A percentile compares a stretch with the other conserved stretches of the same genome.
Conservation (phyloP, 1,284 basidiomycete genomes). For the Earliella scabrosa region DNA sequence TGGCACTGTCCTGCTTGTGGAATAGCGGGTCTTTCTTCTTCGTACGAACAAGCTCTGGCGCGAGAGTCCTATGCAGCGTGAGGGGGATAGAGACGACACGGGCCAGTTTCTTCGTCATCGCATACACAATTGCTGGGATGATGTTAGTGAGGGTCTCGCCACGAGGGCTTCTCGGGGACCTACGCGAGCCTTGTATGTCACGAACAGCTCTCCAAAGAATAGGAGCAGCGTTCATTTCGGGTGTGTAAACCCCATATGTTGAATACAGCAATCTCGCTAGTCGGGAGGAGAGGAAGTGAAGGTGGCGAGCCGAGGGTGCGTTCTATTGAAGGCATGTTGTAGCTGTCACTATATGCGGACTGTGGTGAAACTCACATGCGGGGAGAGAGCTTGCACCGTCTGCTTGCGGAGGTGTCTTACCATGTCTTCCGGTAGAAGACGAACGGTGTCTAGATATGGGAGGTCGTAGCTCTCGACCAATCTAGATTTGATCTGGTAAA, state of each 20-base stretch:
- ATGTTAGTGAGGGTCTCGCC: not conserved
- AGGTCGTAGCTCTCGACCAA: constrained; percentile 75
- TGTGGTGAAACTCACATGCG: constrained; percentile 53
- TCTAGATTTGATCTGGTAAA: constrained; percentile 43
- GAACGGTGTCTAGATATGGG: constrained; percentile 82
- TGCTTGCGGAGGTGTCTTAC: constrained; percentile 72
- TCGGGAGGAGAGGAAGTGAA: constrained; percentile 68
- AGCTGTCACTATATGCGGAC: not conserved
- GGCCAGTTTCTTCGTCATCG: constrained; percentile 61
- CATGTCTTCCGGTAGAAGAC: constrained; percentile 69
- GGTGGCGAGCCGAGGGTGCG: constrained; percentile 57
- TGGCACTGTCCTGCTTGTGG: constrained; percentile 63
- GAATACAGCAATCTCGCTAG: constrained; percentile 60
- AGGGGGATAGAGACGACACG: constrained; percentile 63
- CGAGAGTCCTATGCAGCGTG: constrained; percentile 60
- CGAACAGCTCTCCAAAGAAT: constrained; percentile 82
- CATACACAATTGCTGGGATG: constrained; percentile 62
- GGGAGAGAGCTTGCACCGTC: constrained; percentile 66
- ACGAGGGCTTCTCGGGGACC: constrained; percentile 45
- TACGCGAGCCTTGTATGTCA: constrained; percentile 77
- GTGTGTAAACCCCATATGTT: constrained; percentile 66
- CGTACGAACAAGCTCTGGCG: constrained; percentile 42
- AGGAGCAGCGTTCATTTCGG: constrained; percentile 80
- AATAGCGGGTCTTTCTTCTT: constrained; percentile 46
- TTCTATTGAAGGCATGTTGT: constrained; percentile 44